These are phyloP conservation scores for Leucosporidium scottii DNA, from an alignment of 768 basidiomycete species.

Conservation along the genomic window DNA sequence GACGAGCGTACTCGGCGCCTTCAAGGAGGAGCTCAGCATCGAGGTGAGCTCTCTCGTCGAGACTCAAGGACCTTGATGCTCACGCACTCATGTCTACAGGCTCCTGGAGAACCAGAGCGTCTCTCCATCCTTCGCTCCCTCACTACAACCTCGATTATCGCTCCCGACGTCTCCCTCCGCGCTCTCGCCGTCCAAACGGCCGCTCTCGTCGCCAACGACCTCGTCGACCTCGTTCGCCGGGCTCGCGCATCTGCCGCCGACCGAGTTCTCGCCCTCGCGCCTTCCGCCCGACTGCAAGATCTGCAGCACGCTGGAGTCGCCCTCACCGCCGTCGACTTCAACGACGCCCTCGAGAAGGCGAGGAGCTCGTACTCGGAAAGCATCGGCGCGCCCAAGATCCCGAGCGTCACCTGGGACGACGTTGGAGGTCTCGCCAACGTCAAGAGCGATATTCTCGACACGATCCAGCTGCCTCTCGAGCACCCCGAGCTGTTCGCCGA, in stretches of 20 bases:
- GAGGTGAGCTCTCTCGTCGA: conserved; percentile 49
- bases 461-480: conserved; percentile 82
- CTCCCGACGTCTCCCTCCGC: conserved; percentile 70
- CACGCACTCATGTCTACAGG: conserved; percentile 47
- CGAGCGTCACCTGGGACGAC: conserved; percentile 93
- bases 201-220: conserved; percentile 74
- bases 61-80: not conserved
- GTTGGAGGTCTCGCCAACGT: conserved; percentile 83
- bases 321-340: conserved; percentile 58
- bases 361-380: conserved; percentile 66
- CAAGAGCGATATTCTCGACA: conserved; percentile 89
- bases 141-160: conserved; percentile 47
- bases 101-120: conserved; percentile 70
- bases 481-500: conserved; percentile 71
- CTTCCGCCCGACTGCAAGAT: not conserved
- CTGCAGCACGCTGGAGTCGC: conserved; percentile 43
- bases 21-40: conserved; percentile 77
- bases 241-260: conserved; percentile 55
- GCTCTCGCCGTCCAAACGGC: conserved; percentile 78
- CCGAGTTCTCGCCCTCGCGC: conserved; percentile 32
- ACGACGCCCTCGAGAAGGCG: conserved; percentile 61
- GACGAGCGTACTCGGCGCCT: conserved; percentile 56
- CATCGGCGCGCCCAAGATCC: conserved; percentile 96
- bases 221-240: conserved; percentile 60
- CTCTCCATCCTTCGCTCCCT: conserved; percentile 53